Percentiles rank a stretch among this genome's conserved stretches.
These are phyloP conservation scores for Chalciporus pseudorubinellus DNA, from an alignment of 768 basidiomycete genomes.

Conservation along the genomic window DNA sequence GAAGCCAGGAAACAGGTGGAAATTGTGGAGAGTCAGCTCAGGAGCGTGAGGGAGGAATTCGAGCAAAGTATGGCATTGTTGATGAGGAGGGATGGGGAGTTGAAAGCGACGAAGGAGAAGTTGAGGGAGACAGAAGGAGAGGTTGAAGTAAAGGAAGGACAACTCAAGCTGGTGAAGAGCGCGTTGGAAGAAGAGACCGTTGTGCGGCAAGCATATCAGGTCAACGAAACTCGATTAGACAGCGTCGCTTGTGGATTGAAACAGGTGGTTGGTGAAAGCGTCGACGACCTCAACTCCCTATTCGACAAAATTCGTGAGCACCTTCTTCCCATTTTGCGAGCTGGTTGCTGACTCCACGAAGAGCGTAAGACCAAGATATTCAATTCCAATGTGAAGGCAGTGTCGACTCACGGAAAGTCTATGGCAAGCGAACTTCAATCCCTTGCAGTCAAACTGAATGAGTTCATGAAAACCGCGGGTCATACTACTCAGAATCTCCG, in stretches of 20 bases:
- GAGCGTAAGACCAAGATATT: constrained; percentile 73
- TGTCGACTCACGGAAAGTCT: constrained; percentile 57
- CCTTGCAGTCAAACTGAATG: constrained; percentile 57
- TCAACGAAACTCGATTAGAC: constrained; percentile 69
- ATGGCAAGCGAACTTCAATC: constrained; percentile 52
- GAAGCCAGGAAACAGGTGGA: constrained; percentile 83
- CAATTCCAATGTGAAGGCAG: constrained; percentile 61
- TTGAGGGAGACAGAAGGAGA: constrained; percentile 51
- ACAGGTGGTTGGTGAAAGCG: constrained; percentile 60
- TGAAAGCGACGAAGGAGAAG: constrained; percentile 58
- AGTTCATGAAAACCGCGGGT: constrained; percentile 56
- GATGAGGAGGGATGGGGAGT: constrained; percentile 71
- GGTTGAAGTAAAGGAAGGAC: constrained; percentile 52
- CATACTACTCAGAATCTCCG: constrained; percentile 55
- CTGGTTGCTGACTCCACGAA: constrained; percentile 30
- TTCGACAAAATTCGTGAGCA: constrained; percentile 81
- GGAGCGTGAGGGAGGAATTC: constrained; percentile 82
- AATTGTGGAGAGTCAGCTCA: constrained; percentile 79
- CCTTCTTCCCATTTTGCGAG: not conserved
- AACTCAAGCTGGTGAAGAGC: constrained; percentile 55
- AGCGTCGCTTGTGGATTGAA: constrained; percentile 70
- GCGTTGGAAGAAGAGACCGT: constrained; percentile 78
- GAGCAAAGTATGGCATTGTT: constrained; percentile 83
- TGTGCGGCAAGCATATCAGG: constrained; percentile 74
- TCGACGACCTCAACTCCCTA: constrained; percentile 65